Conservation (phyloP, 805 yeast genomes). For the Candida adriatica region DNA sequence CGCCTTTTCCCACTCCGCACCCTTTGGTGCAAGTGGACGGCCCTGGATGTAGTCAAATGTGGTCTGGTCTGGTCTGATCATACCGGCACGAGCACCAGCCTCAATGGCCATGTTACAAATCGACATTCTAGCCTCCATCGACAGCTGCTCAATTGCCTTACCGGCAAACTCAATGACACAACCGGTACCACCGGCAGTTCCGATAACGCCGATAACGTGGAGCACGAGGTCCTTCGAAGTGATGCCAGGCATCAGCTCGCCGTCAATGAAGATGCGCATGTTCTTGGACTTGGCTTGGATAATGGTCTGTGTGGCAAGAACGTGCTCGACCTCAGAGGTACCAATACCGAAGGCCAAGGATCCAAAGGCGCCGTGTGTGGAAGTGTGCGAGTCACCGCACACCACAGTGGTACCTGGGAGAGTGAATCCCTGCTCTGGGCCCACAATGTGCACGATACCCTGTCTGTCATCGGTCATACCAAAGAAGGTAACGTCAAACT, state of each 20-base stretch:
- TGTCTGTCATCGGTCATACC: constrained; percentile 95
- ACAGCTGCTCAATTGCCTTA: constrained; percentile 78
- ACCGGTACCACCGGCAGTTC: constrained; percentile 99
- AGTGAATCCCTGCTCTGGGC: constrained; percentile 99
- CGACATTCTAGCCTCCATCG: constrained; percentile 99
- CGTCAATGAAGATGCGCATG: constrained; percentile 84
- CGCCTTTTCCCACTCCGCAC: constrained; percentile 94
- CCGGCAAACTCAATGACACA: constrained; percentile 96
- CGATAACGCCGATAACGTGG: constrained; percentile 93
- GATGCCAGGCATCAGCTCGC: constrained; percentile 80
- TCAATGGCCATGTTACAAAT: constrained; percentile 99
- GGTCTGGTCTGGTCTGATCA: constrained; percentile 91
- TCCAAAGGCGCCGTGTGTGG: constrained; percentile 99
- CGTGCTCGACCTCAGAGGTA: constrained; percentile 98
- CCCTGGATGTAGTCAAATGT: constrained; percentile 89
- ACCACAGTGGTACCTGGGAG: constrained; percentile 98
- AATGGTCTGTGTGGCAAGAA: constrained; percentile 92
- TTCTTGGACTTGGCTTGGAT: constrained; percentile 94
- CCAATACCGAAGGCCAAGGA: constrained; percentile 98
- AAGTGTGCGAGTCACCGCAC: constrained; percentile 98
- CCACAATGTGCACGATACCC: constrained; percentile 97
- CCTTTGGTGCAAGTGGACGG: constrained; percentile 91
- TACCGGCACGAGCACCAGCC: constrained; percentile 99
- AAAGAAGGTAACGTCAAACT: constrained; percentile 82
- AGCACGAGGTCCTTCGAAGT: constrained; percentile 93